A percentile compares a stretch with the other conserved stretches of the same genome.
Evolutionary conservation across 2,329 filamentous ascomycete genomes (phyloP).

Genomic region (Colletotrichum sublineola): DNA sequence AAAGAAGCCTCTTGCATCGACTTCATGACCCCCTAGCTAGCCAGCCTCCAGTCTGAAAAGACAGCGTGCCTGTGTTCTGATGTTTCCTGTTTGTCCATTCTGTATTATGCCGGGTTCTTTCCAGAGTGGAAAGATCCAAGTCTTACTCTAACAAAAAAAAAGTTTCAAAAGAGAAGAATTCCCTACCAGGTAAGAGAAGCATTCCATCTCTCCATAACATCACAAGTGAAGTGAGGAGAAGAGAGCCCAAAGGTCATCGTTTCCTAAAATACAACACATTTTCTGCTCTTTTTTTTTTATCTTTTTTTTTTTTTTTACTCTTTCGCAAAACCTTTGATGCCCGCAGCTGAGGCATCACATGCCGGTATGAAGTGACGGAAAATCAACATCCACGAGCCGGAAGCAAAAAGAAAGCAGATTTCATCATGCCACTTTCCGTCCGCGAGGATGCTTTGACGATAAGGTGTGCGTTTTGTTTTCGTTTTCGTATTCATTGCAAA

Average conservation of each 20-base stretch:
- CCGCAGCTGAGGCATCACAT: not conserved
- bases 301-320: not conserved
- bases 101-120: not conserved
- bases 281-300: not conserved
- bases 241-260: not conserved
- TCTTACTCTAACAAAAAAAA: not conserved
- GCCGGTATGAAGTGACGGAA: too few species aligned
- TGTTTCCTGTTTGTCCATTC: slow-evolving; percentile 1
- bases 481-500: not conserved
- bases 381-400: not conserved
- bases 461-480: not conserved
- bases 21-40: not conserved
- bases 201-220: not conserved
- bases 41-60: not conserved
- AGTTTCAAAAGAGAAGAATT: not conserved
- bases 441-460: not conserved
- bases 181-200: too few species aligned
- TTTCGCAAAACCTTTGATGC: not conserved
- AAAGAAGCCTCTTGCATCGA: not conserved
- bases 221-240: not conserved
- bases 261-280: not conserved
- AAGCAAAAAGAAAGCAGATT: not conserved
- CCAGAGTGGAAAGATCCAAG: not conserved
- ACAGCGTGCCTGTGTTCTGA: not conserved
- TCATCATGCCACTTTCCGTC: not conserved